Conservation (phyloP, 345 rosid species). For the Syzygium oleosum region DNA sequence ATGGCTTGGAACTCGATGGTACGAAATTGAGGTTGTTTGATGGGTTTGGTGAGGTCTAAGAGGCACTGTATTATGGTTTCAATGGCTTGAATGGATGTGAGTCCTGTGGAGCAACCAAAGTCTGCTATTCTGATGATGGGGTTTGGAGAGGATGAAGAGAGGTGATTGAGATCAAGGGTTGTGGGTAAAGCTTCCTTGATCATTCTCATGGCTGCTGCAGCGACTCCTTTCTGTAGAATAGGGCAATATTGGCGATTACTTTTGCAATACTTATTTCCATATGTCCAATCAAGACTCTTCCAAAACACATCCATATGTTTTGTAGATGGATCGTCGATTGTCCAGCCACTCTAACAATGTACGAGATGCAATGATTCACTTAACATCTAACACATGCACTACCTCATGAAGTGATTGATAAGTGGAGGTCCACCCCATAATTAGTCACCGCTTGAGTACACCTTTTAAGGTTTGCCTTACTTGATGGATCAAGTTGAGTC, state of each 20-base stretch:
- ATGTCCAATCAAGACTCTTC: not conserved
- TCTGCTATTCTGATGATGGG: not conserved
- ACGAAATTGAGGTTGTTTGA: not conserved
- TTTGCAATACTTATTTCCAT: not conserved
- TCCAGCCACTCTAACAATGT: not conserved
- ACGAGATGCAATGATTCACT: not conserved
- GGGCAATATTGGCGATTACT: not conserved
- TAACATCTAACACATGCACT: not conserved
- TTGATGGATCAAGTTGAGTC: not conserved
- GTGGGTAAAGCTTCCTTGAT: not conserved
- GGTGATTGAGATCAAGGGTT: not conserved
- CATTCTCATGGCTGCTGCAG: not conserved
- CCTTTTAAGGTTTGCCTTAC: not conserved
- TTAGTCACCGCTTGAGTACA: not conserved
- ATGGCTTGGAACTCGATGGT: conserved; percentile 2
- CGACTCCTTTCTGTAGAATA: not conserved
- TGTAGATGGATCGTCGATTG: not conserved
- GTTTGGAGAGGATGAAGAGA: not conserved
- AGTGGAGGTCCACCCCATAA: not conserved
- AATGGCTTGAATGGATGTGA: not conserved
- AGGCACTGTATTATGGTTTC: not conserved
- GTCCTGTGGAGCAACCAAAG: not conserved
- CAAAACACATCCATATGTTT: not conserved
- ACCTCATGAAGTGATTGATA: not conserved
- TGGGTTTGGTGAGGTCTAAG: not conserved